Base-by-base conservation (phyloP, 306 rosid genomes). In the Prinsepia uniflora region DNA sequence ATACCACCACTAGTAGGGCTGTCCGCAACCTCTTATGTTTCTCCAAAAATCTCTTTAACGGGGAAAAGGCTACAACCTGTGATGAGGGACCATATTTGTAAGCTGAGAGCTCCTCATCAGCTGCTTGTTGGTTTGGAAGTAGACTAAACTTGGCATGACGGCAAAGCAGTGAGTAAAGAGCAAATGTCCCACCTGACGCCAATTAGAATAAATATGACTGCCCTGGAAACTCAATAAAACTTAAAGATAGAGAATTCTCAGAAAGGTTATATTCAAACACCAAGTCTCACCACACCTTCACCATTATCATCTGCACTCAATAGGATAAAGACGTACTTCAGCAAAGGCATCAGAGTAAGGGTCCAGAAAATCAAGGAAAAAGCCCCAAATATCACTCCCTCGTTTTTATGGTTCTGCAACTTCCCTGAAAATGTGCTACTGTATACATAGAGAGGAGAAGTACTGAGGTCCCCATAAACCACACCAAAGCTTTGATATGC, bases 401-500 rank as follows among this genome's bases (percentile, higher is more conserved):
- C 92, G 50, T 78, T 85, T 6, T 47, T 72, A 71, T 85, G 78
- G 6, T 75, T 58, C 58, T 43, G 72, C 56, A 86, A 79, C 68
- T 87, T 86, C 61, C 90, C 96, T 18, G 43, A 8, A 72, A 87
- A 88, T 52, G 82, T 86, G 87, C 97, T 88, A 6, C 84, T 72
- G 59, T 79, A 91, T 66, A 88, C 96, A 69, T 91, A 91, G 39
- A 91, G 96, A 44, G 97, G 97, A 39, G 97, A 91, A 72, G 97
- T 91, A 69, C 96, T 82, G 72, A 91, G 85, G 79, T 91, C 97
- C 65, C 97, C 96, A 52, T 91, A 91, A 56, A 91, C 96, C 17
- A 91, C 96, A 15, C 97, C 97, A 70, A 88, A 86, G 84, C 97
- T 91, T 83, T 91, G 97, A 80, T 86, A 88, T 14, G 97, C 96